Conservation (phyloP, 805 yeast species). For the Starmerella bacillaris region DNA sequence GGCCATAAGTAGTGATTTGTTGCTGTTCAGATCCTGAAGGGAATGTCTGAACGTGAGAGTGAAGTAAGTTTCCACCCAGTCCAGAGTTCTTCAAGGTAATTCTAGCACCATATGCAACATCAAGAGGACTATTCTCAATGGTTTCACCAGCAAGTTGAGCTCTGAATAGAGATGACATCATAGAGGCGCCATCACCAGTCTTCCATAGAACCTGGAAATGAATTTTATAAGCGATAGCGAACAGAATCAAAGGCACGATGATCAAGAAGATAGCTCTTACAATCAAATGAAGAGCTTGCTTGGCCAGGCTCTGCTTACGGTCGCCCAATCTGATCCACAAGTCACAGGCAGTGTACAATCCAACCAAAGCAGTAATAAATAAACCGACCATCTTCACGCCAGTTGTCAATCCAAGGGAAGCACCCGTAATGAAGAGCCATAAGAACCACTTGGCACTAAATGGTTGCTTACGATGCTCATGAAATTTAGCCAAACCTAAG, state of each 20-base stretch:
- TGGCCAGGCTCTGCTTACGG: slow-evolving; percentile 43
- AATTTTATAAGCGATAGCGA: slow-evolving; percentile 76
- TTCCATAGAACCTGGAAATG: slow-evolving; percentile 66
- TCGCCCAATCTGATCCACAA: slow-evolving; percentile 70
- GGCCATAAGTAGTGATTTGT: slow-evolving; percentile 63
- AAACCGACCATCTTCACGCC: slow-evolving; percentile 94
- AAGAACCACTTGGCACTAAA: slow-evolving; percentile 63
- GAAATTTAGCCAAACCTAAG: slow-evolving; percentile 61
- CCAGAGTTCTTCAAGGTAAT: slow-evolving; percentile 66
- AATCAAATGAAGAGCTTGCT: slow-evolving; percentile 48
- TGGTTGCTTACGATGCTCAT: slow-evolving; percentile 47
- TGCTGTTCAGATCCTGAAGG: slow-evolving; percentile 93
- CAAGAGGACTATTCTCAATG: slow-evolving; percentile 49
- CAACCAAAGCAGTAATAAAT: slow-evolving; percentile 74
- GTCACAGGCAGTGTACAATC: slow-evolving; percentile 68
- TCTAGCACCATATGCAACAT: slow-evolving; percentile 56
- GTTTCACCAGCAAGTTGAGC: slow-evolving; percentile 77
- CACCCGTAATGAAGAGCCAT: slow-evolving; percentile 75
- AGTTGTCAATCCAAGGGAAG: slow-evolving; percentile 74
- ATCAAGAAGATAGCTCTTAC: slow-evolving; percentile 59
- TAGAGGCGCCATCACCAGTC: slow-evolving; percentile 91
- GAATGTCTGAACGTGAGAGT: slow-evolving; percentile 59
- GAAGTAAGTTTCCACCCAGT: slow-evolving; percentile 56
- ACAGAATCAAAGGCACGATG: slow-evolving; percentile 62
- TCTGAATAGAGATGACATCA: slow-evolving; percentile 92